Evolutionary conservation across 805 yeast species (phyloP).

Genomic region (Ogataea trehalophila): DNA sequence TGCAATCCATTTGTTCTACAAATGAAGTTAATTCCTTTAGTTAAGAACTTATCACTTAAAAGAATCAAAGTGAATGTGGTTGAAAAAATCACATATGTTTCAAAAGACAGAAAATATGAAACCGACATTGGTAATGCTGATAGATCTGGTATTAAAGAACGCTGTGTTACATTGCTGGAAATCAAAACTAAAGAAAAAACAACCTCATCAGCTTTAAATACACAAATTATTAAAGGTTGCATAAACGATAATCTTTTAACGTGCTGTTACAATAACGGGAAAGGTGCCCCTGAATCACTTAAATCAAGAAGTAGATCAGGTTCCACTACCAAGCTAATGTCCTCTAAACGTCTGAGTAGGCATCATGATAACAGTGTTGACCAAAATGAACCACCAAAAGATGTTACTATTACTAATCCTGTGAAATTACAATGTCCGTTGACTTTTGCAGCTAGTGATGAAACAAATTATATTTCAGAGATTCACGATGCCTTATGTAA

Average conservation of each 20-base stretch:
- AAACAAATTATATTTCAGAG: slow-evolving; percentile 22
- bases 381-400: slow-evolving; percentile 13
- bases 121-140: slow-evolving; percentile 45
- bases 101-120: slow-evolving; percentile 49
- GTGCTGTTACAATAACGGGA: slow-evolving; percentile 42
- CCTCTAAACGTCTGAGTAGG: slow-evolving; percentile 7
- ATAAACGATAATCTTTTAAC: slow-evolving; percentile 58
- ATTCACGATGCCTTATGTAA: slow-evolving; percentile 22
- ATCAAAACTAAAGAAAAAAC: slow-evolving; percentile 49
- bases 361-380: background rate
- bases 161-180: slow-evolving; percentile 57
- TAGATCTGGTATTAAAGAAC: slow-evolving; percentile 38
- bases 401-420: slow-evolving; percentile 32
- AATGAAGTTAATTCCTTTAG: slow-evolving; percentile 62
- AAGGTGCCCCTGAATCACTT: background rate
- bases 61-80: slow-evolving; percentile 61
- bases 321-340: slow-evolving; percentile 8
- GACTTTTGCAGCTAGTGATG: slow-evolving; percentile 29
- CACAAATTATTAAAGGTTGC: slow-evolving; percentile 54
- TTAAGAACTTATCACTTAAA: slow-evolving; percentile 56
- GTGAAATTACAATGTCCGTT: slow-evolving; percentile 34
- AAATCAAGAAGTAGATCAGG: slow-evolving; percentile 18
- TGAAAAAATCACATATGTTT: slow-evolving; percentile 60
- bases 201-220: slow-evolving; percentile 38
- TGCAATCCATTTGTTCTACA: slow-evolving; percentile 40